phyloP scores from a whole-genome alignment of 768 basidiomycete species.

The Boletus subparvulus region DNA sequence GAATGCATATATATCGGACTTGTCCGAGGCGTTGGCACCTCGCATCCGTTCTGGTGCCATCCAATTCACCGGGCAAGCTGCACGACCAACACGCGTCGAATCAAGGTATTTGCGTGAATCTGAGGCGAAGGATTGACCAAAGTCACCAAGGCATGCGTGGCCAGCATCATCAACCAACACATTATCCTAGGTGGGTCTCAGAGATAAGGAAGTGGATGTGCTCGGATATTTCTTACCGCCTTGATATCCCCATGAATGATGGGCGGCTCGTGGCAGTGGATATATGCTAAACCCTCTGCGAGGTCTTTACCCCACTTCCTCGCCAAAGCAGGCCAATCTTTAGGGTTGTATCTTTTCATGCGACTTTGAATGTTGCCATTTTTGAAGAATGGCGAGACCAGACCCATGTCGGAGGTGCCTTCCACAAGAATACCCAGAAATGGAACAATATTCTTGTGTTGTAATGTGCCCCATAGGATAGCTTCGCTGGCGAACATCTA shows the following conservation, averaged over 20 bases:
- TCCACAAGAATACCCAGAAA: slow-evolving; percentile 22
- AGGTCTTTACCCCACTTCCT: slow-evolving; percentile 13
- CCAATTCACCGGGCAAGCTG: slow-evolving; percentile 16
- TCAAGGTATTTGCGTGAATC: slow-evolving; percentile 27
- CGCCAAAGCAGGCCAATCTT: slow-evolving; percentile 7
- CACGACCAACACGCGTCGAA: slow-evolving; percentile 20
- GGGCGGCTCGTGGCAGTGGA: slow-evolving; percentile 27
- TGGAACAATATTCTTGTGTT: slow-evolving; percentile 28
- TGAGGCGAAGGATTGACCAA: slow-evolving; percentile 27
- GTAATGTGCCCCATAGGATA: slow-evolving; percentile 26
- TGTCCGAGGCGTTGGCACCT: slow-evolving; percentile 5
- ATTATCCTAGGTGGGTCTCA: slow-evolving; percentile 21
- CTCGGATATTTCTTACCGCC: slow-evolving; percentile 24
- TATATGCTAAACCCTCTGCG: slow-evolving; percentile 22
- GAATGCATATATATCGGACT: slow-evolving; percentile 28
- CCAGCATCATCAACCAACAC: slow-evolving; percentile 16
- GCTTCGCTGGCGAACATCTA: slow-evolving; percentile 29
- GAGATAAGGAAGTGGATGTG: neutral
- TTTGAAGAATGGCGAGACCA: slow-evolving; percentile 25
- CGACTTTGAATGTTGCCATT: slow-evolving; percentile 18
- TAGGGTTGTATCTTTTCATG: neutral
- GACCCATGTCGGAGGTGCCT: slow-evolving; percentile 10
- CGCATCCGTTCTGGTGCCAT: slow-evolving; percentile 29
- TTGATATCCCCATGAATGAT: slow-evolving; percentile 45
- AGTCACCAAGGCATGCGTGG: slow-evolving; percentile 25